Percentiles rank a stretch among this genome's conserved stretches.
Conservation (phyloP, 192 early-diverging fungal species). For the Jimgerdemannia lactiflua region DNA sequence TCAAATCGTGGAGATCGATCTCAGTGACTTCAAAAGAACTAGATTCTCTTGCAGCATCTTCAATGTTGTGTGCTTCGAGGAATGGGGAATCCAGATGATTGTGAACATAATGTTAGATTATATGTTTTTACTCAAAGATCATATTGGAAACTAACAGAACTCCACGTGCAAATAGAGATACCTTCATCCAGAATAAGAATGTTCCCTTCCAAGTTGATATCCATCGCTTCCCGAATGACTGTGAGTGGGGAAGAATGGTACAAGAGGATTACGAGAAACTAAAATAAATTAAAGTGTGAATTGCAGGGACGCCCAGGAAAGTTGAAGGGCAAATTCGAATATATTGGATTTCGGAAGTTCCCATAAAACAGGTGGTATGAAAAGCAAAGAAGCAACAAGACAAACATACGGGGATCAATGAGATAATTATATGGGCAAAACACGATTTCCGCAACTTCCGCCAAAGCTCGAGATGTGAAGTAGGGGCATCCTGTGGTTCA, state of each 20-base stretch:
- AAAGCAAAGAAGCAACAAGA: not conserved
- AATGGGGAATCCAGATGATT: not conserved
- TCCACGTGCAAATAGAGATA: not conserved
- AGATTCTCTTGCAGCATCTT: conserved; percentile 50
- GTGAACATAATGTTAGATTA: not conserved
- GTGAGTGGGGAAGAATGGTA: not conserved
- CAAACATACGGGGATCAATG: conserved; percentile 47
- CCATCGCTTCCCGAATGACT: conserved; percentile 44
- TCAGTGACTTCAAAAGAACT: conserved; percentile 46
- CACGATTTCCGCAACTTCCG: conserved; percentile 46
- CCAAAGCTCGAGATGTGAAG: conserved; percentile 45
- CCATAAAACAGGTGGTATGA: too few relatives aligned
- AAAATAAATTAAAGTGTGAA: too few relatives aligned
- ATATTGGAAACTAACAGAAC: too few relatives aligned
- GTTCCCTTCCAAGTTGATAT: conserved; percentile 40
- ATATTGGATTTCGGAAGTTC: too few relatives aligned
- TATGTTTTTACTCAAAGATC: not conserved
- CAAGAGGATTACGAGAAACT: too few relatives aligned
- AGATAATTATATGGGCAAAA: conserved; percentile 71
- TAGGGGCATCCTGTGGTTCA: conserved; percentile 46
- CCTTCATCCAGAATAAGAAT: conserved; percentile 63
- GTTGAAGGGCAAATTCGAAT: too few relatives aligned
- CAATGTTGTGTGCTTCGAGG: conserved; percentile 54
- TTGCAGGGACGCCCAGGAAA: too few relatives aligned
- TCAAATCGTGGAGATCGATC: conserved; percentile 25